Percentiles rank a stretch among this genome's conserved stretches.
Evolutionary conservation across 352 stramenopile genomes (phyloP).

Genomic region (Chrysophaeum taylorii): DNA sequence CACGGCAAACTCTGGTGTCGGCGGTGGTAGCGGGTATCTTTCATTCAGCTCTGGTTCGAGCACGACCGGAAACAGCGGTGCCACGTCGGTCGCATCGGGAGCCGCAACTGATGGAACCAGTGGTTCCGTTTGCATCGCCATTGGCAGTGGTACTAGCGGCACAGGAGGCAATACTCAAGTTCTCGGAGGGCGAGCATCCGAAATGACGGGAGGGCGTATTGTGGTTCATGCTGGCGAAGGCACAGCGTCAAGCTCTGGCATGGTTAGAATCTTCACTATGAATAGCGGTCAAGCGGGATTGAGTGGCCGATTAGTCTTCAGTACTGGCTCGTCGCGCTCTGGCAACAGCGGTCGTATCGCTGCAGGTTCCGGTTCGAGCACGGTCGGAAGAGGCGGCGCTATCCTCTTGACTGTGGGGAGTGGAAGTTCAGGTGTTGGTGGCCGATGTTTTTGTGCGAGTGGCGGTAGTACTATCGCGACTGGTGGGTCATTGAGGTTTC

Average conservation of each 20-base stretch:
- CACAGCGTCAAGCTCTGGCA: not conserved
- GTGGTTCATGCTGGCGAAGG: not conserved
- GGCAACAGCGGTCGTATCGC: conserved; percentile 23
- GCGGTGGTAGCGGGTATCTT: too few species aligned
- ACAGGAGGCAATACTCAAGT: not conserved
- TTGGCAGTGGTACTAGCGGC: not conserved
- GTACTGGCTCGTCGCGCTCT: conserved; percentile 17
- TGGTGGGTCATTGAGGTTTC: conserved; percentile 7
- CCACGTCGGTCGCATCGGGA: not conserved
- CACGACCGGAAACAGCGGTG: not conserved
- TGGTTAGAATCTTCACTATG: not conserved
- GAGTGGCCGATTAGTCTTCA: conserved; percentile 15
- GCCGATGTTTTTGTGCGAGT: conserved; percentile 10
- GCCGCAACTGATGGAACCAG: not conserved
- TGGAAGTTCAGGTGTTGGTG: conserved; percentile 14
- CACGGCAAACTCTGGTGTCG: too few species aligned
- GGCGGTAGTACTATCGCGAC: conserved; percentile 12
- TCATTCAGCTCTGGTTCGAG: too few species aligned
- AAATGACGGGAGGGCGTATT: not conserved
- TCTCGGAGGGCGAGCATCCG: not conserved
- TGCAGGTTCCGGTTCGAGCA: conserved; percentile 16
- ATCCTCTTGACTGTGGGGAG: conserved; percentile 22
- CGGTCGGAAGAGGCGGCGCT: conserved; percentile 20
- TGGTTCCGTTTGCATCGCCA: not conserved
- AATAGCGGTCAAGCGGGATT: not conserved